Base-by-base conservation (phyloP, 768 basidiomycete genomes). In the Tremella yokohamensis region DNA sequence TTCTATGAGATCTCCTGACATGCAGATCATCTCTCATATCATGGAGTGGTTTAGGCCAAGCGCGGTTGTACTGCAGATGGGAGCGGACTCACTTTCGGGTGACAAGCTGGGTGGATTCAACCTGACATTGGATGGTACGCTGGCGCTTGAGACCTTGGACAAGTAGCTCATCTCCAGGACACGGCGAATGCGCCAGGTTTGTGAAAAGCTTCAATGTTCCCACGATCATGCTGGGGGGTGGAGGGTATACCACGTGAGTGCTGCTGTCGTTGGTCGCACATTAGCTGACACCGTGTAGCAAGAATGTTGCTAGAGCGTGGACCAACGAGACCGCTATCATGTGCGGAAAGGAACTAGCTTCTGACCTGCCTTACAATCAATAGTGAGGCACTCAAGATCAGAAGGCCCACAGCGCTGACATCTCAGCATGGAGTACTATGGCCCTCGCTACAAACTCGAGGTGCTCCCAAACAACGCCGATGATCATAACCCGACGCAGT, bases 101-200 rank as follows among this genome's bases (percentile, higher is more conserved):
- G 96, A 99, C 79, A 94, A 93, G 74, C 80, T 98, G 7, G 94
- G 94, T 2, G 90, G 90, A 64, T 91, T 98, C 81, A 99, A 99
- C 77, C 76, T 99, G 50, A 89, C 89, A 1, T 91, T 99, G 88
- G 81, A 90, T 51, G 79, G 79, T 79, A 45, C 52, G 78, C 64
- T 25, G 3, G 25, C 22, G 18, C 15, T 18, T 25, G 16, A 26
- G 12, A 24, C 20, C 26, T 44, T 39, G 49, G 26, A 34, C 47
- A 42, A 47, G 22, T 4, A 40, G 42, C 52, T 63, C 53, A 3
- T 37, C 8, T 4, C 9, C 60, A 78, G 94, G 94, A 0, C 96
- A 99, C 75, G 90, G 90, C 8, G 84, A 87, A 63, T 96, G 90
- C 69, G 90, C 92, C 18, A 83, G 87, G 60, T 97, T 88, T 72